These are phyloP conservation scores for Colletotrichum trifolii DNA, from an alignment of 2,329 filamentous ascomycete species.

Conservation along the genomic window DNA sequence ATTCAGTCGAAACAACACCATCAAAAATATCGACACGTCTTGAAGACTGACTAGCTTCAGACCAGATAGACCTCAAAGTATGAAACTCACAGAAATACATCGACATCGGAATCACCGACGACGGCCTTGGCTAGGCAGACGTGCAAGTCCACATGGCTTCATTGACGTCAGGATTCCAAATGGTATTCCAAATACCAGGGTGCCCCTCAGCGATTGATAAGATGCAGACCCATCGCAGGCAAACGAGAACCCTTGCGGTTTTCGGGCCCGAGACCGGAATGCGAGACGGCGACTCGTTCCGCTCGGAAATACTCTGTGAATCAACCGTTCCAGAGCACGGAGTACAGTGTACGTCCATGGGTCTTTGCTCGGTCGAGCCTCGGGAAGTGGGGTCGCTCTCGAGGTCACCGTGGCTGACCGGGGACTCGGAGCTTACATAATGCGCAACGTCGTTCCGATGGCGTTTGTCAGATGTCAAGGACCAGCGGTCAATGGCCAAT, in stretches of 20 bases:
- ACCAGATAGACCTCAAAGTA: too few species aligned
- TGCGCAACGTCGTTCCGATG: slow-evolving; percentile 17
- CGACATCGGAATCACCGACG: neutral
- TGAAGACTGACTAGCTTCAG: too few species aligned
- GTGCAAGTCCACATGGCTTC: neutral
- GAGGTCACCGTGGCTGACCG: neutral
- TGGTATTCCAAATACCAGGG: slow-evolving; percentile 4
- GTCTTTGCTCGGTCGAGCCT: slow-evolving; percentile 27
- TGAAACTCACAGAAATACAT: too few species aligned
- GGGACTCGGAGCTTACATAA: slow-evolving; percentile 29
- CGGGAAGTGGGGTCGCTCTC: slow-evolving; percentile 24
- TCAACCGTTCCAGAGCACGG: too few species aligned
- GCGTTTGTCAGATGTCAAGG: slow-evolving; percentile 8
- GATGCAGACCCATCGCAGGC: neutral
- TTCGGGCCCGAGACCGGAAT: slow-evolving; percentile 22
- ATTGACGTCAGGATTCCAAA: slow-evolving; percentile 15
- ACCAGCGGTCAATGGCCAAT: neutral
- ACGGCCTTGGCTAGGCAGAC: slow-evolving; percentile 1
- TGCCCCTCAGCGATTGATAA: slow-evolving; percentile 7
- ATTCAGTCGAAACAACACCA: too few species aligned
- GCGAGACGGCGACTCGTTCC: slow-evolving; percentile 18
- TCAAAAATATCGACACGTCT: too few species aligned
- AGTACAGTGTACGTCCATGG: too few species aligned
- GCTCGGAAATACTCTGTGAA: slow-evolving; percentile 20
- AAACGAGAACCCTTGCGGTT: slow-evolving; percentile 25